A percentile compares a stretch with the other conserved stretches of the same genome.
These are phyloP conservation scores for Jatropha podagrica DNA, from an alignment of 441 rosid genomes.

Conservation along the genomic window DNA sequence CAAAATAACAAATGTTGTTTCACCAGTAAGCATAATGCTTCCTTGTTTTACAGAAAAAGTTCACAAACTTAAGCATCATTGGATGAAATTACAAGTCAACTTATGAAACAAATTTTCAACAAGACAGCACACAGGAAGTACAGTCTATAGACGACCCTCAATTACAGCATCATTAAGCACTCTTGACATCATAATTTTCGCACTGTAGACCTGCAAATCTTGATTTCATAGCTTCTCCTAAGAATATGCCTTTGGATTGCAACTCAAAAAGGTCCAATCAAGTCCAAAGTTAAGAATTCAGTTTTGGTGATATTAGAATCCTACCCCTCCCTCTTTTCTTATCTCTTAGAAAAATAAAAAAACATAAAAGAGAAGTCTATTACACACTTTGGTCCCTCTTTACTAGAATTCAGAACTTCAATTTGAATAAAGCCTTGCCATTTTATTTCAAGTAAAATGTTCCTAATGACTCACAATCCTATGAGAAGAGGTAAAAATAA, in stretches of 20 bases:
- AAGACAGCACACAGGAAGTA: background rate
- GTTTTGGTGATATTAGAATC: background rate
- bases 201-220: background rate
- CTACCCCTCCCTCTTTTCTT: background rate
- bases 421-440: too few relatives aligned
- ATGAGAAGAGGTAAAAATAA: background rate
- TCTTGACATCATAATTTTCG: background rate
- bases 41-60: slow-evolving; percentile 5
- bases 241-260: background rate
- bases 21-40: background rate
- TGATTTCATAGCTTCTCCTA: background rate
- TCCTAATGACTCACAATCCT: background rate
- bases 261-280: background rate
- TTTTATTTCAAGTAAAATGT: background rate
- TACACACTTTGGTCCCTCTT: background rate
- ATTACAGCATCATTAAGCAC: background rate
- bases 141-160: background rate
- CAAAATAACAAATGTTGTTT: background rate
- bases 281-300: background rate
- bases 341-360: too few relatives aligned
- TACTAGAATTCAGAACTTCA: background rate
- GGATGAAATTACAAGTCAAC: background rate
- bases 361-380: background rate
- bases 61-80: background rate
- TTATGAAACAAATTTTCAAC: background rate